These are phyloP conservation scores for Sugiyamaella pinicola DNA, from an alignment of 1,139 yeast genomes.

Conservation along the genomic window DNA sequence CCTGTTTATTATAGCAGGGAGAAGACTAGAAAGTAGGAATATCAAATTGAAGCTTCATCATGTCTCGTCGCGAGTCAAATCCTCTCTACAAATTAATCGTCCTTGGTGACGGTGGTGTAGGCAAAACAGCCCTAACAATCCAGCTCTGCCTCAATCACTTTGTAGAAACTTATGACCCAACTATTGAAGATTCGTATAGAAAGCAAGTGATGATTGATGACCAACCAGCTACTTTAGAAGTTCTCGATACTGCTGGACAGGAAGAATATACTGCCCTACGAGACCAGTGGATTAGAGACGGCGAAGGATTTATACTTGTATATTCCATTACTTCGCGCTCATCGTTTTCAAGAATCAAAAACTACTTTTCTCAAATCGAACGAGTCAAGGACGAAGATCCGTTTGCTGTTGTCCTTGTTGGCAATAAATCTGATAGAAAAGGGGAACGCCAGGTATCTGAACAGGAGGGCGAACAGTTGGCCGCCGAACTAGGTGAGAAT, in stretches of 20 bases:
- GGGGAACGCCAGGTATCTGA: constrained; percentile 76
- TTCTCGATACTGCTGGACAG: constrained; percentile 97
- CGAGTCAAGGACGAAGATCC: constrained; percentile 76
- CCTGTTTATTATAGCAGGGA: no score
- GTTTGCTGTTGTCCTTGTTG: constrained; percentile 45
- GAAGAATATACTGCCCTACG: constrained; percentile 97
- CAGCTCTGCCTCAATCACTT: constrained; percentile 68
- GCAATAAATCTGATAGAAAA: constrained; percentile 60
- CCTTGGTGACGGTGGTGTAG: constrained; percentile 91
- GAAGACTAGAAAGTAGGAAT: neutral
- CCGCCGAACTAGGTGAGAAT: constrained; percentile 61
- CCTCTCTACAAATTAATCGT: constrained; percentile 37
- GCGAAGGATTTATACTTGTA: constrained; percentile 87
- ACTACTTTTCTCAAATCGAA: constrained; percentile 83
- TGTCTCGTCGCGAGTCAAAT: constrained; percentile 36
- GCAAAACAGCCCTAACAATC: constrained; percentile 92
- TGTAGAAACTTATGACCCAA: constrained; percentile 96
- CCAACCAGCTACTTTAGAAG: constrained; percentile 86
- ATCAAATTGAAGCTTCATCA: neutral
- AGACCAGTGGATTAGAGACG: constrained; percentile 89
- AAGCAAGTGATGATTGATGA: constrained; percentile 92
- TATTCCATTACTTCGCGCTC: constrained; percentile 88
- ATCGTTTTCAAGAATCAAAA: constrained; percentile 77
- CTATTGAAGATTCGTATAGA: constrained; percentile 94
- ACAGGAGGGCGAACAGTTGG: constrained; percentile 78